Evolutionary conservation across 306 rosid species (phyloP).

Genomic region (Quercus wislizeni): DNA sequence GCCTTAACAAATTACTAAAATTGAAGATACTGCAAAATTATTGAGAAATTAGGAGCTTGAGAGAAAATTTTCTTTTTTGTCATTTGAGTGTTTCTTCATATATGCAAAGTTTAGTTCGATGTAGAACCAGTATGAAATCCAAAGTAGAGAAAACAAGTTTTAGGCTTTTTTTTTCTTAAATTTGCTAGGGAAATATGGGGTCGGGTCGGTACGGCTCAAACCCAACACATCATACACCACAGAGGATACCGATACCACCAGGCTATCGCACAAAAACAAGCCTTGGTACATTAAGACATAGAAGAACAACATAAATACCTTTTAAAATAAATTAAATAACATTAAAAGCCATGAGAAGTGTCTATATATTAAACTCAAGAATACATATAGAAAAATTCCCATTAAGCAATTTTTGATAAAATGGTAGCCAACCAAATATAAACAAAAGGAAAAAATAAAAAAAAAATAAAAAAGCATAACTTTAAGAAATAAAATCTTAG

Average conservation of each 20-base stretch:
- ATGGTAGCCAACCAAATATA: neutral
- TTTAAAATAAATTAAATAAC: neutral
- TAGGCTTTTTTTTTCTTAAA: neutral
- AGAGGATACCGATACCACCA: no score
- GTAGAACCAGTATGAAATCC: neutral
- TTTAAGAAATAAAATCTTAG: neutral
- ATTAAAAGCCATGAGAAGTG: no score
- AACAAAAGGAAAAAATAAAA: no score
- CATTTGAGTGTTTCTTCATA: neutral
- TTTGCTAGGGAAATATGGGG: no score
- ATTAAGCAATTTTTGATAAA: neutral
- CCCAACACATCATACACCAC: no score
- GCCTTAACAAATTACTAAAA: neutral
- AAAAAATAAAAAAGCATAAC: neutral
- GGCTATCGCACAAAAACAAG: no score
- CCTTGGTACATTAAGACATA: neutral
- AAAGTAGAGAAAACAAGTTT: neutral
- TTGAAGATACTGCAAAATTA: neutral
- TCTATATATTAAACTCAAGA: no score
- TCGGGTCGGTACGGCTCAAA: no score
- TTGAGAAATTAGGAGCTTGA: neutral
- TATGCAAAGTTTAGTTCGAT: neutral
- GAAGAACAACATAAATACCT: neutral
- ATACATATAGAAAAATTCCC: neutral
- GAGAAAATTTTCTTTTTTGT: neutral